phyloP scores from a whole-genome alignment of 257 asterid genomes.

The Ocimum tenuiflorum region DNA sequence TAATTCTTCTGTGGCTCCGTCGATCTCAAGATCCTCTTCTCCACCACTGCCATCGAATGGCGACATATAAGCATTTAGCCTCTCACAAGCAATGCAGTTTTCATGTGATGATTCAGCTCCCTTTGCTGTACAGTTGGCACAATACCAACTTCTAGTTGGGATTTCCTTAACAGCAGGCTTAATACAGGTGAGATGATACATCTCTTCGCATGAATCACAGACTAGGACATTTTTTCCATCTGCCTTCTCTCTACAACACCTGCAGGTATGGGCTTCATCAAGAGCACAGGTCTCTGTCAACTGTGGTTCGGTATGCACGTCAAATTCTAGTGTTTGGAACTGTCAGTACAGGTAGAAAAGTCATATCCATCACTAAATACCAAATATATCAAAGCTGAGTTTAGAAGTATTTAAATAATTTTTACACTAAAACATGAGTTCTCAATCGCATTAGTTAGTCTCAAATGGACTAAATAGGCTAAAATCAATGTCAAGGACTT shows the following conservation, averaged over 20 bases:
- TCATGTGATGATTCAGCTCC: constrained; percentile 63
- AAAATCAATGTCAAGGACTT: neutral
- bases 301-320: constrained; percentile 38
- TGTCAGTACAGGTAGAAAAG: constrained; percentile 18
- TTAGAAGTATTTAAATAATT: neutral
- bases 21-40: constrained; percentile 29
- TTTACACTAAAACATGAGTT: neutral
- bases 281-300: constrained; percentile 31
- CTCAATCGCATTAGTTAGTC: neutral
- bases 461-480: neutral
- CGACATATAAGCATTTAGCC: constrained; percentile 35
- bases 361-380: constrained; percentile 1
- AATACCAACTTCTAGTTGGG: constrained; percentile 72
- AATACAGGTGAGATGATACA: constrained; percentile 73
- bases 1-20: constrained; percentile 32
- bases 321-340: constrained; percentile 40
- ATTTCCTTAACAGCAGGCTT: constrained; percentile 66
- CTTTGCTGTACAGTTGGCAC: constrained; percentile 57
- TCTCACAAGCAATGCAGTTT: constrained; percentile 71
- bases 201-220: constrained; percentile 87
- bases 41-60: constrained; percentile 21
- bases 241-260: constrained; percentile 50
- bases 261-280: constrained; percentile 45
- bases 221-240: constrained; percentile 64
- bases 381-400: neutral